Conservation (phyloP, 768 basidiomycete species). For the Amanita phalloides region DNA sequence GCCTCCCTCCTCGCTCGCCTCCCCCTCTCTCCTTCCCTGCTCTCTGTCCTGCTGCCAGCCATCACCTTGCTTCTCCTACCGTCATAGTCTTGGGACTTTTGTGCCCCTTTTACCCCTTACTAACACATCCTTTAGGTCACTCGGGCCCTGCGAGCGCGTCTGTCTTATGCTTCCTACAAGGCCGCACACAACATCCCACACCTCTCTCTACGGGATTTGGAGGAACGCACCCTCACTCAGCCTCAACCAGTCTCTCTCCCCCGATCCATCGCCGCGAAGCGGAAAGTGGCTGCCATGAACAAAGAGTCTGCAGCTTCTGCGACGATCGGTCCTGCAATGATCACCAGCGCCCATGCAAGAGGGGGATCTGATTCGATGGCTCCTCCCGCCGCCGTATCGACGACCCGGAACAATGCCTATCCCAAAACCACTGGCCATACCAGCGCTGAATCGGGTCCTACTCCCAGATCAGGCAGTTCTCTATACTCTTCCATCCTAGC, state of each 20-base stretch:
- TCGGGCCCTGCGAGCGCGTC: conserved; percentile 67
- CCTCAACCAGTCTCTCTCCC: conserved; percentile 28
- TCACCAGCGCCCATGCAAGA: conserved; percentile 20
- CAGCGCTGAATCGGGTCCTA: conserved; percentile 22
- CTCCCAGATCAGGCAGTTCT: conserved; percentile 29
- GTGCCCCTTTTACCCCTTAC: conserved; percentile 24
- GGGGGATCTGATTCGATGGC: conserved; percentile 36
- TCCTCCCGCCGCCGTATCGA: conserved; percentile 28
- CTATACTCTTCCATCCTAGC: conserved; percentile 70
- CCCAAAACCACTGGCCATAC: conserved; percentile 20
- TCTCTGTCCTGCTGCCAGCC: conserved; percentile 6
- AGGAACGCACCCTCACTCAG: conserved; percentile 42
- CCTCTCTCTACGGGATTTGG: conserved; percentile 59
- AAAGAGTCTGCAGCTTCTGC: conserved; percentile 43
- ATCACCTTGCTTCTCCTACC: conserved; percentile 2
- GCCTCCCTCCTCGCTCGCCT: neutral
- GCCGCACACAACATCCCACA: conserved; percentile 64
- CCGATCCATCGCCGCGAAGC: conserved; percentile 50
- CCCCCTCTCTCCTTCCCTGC: conserved; percentile 3
- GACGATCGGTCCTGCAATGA: conserved; percentile 32
- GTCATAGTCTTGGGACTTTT: conserved; percentile 13
- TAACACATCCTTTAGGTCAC: conserved; percentile 53
- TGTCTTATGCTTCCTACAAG: conserved; percentile 80
- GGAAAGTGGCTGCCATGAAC: conserved; percentile 33
- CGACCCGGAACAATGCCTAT: conserved; percentile 34